These are phyloP conservation scores for Rhytidiadelphus loreus DNA, from an alignment of 225 moss, liverwort and hornwort species.

Conservation along the genomic window DNA sequence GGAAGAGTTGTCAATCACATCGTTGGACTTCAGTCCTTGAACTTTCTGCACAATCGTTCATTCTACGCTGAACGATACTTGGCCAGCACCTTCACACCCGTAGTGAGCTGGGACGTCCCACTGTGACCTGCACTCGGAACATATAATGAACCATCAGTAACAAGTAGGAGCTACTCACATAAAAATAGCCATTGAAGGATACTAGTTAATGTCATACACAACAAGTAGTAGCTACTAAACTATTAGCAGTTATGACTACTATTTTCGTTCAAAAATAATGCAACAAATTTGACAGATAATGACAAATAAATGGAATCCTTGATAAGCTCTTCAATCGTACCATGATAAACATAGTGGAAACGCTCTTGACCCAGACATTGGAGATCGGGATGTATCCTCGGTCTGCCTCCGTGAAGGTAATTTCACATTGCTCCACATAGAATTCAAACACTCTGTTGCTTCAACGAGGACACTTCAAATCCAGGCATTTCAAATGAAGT, in stretches of 20 bases:
- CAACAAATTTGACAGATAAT: not conserved
- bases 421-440: not conserved
- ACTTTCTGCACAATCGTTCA: not conserved
- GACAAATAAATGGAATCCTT: not conserved
- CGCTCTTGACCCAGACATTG: not conserved
- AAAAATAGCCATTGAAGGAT: not conserved
- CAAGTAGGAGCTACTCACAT: not conserved
- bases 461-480: conserved; percentile 43
- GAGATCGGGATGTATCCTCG: not conserved
- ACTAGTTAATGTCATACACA: too few relatives aligned
- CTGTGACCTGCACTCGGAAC: not conserved
- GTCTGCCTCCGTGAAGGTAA: not conserved
- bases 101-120: not conserved
- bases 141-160: not conserved
- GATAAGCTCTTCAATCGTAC: not conserved
- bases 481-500: conserved; percentile 82
- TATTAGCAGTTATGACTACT: not conserved
- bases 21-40: not conserved
- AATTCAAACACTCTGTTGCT: not conserved
- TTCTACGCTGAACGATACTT: not conserved
- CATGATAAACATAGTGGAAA: not conserved
- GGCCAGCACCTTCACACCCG: not conserved
- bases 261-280: not conserved
- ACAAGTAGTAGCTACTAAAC: not conserved
- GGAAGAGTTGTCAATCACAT: not conserved